These are phyloP conservation scores for Pseudocercospora pini-densiflorae DNA, from an alignment of 2,329 filamentous ascomycete species.

Conservation along the genomic window DNA sequence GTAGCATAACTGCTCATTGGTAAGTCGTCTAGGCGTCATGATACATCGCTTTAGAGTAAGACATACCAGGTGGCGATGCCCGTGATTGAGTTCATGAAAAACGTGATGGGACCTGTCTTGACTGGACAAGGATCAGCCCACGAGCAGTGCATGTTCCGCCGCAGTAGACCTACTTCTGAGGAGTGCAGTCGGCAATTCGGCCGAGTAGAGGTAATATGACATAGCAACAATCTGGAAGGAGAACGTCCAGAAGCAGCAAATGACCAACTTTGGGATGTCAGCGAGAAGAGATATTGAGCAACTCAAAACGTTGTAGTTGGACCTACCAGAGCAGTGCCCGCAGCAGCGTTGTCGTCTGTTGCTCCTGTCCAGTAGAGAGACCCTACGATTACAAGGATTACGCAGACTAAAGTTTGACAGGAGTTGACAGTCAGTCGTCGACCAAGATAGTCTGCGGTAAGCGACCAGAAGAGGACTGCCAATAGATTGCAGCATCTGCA, in stretches of 20 bases:
- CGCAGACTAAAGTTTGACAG: slow-evolving; percentile 10
- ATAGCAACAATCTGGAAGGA: slow-evolving; percentile 14
- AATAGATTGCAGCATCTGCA: slow-evolving; percentile 11
- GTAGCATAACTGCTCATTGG: slow-evolving; percentile 8
- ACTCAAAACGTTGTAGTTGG: neutral
- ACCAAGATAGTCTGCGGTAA: slow-evolving; percentile 8
- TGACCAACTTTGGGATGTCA: slow-evolving; percentile 8
- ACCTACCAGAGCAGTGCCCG: slow-evolving; percentile 4
- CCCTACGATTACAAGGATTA: slow-evolving; percentile 9
- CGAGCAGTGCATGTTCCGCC: neutral
- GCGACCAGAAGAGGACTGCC: slow-evolving; percentile 6
- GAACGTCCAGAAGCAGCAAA: slow-evolving; percentile 16
- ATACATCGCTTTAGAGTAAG: neutral
- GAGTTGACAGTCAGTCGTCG: slow-evolving; percentile 10
- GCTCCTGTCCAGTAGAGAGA: slow-evolving; percentile 10
- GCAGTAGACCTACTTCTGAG: neutral
- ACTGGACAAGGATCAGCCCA: neutral
- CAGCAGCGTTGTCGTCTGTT: neutral
- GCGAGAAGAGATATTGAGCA: neutral
- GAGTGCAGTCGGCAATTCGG: slow-evolving; percentile 10
- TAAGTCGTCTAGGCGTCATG: neutral
- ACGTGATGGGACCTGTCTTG: slow-evolving; percentile 13
- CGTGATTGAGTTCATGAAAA: slow-evolving; percentile 11
- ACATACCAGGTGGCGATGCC: slow-evolving; percentile 13
- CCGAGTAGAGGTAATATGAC: slow-evolving; percentile 13